phyloP scores from a whole-genome alignment of 768 basidiomycete species.

The Cubamyces sp. region DNA sequence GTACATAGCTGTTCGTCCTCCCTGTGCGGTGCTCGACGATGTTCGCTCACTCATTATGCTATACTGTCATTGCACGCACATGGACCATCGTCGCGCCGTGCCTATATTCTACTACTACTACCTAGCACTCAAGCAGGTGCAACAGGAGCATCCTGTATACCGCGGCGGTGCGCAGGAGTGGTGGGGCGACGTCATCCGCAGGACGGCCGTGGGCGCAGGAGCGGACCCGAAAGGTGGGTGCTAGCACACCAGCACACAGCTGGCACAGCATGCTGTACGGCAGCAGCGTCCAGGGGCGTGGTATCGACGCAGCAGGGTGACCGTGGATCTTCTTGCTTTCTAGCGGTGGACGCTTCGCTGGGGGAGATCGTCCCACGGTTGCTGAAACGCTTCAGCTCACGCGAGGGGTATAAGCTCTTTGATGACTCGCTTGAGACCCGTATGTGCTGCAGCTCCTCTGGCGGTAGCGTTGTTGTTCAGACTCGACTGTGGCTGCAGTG shows the following conservation, averaged over 20 bases:
- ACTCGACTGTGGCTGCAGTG: constrained; percentile 40
- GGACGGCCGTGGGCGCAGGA: constrained; percentile 77
- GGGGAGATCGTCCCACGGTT: constrained; percentile 60
- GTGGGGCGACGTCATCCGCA: constrained; percentile 80
- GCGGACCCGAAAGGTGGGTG: constrained; percentile 58
- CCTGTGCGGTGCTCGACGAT: background rate
- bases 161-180: constrained; percentile 56
- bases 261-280: no score
- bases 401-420: constrained; percentile 67
- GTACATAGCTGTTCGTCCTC: constrained; percentile 38
- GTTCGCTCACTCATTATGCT: background rate
- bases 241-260: background rate
- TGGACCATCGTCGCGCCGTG: background rate
- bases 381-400: constrained; percentile 70
- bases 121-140: constrained; percentile 53
- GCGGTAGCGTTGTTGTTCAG: background rate
- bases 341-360: constrained; percentile 60
- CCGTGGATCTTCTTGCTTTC: background rate
- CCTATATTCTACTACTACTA: background rate
- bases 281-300: no score
- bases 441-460: constrained; percentile 34
- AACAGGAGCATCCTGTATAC: constrained; percentile 65
- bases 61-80: no score
- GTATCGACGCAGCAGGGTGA: background rate
- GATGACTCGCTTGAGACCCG: constrained; percentile 53